Evolutionary conservation across 345 rosid genomes (phyloP), one percentile per base, ranked within the genome.

Genomic region (Salix exigua): DNA sequence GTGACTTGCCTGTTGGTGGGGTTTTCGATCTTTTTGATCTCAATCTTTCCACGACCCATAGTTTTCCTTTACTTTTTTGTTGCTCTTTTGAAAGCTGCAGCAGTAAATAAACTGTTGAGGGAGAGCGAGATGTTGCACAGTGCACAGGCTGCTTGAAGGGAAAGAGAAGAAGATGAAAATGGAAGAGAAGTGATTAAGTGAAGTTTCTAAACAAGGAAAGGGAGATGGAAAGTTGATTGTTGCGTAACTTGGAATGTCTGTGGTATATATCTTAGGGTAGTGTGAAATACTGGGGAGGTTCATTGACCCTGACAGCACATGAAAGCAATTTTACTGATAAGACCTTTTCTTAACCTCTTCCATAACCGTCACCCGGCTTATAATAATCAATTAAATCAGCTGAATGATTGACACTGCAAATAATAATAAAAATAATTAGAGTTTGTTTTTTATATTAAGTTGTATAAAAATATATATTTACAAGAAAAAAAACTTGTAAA

Each of bases 11-110:
- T 80, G 82, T 86, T 87, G 3, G 91, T 87, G 11, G 83, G 71
- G 86, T 90, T 89, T 73, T 89, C 93, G 23, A 89, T 89, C 82
- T 55, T 89, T 89, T 87, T 88, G 83, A 84, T 82, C 86, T 87
- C 87, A 38, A 85, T 85, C 89, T 88, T 89, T 9, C 91, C 93
- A 9, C 93, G 84, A 68, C 90, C 91, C 91, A 87, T 88, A 13
- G 23, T 73, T 42, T 46, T 68, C 28, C 67, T 38, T 48, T 25
- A 2, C 21, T 42, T 38, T 16, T 74, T 33, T 33, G 35, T 4
- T 63, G 33, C 19, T 40, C 21, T 55, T 55, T 8, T 64, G 68
- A 33, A 28, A 64, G 68, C 68, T 64, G 68, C 6, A 5, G 37
- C 35, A 14, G 12, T 64, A 14, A 17, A 18, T 16, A 63, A 28